Evolutionary conservation across 1,139 yeast genomes (phyloP).

Genomic region (Yamadazyma diospyri): DNA sequence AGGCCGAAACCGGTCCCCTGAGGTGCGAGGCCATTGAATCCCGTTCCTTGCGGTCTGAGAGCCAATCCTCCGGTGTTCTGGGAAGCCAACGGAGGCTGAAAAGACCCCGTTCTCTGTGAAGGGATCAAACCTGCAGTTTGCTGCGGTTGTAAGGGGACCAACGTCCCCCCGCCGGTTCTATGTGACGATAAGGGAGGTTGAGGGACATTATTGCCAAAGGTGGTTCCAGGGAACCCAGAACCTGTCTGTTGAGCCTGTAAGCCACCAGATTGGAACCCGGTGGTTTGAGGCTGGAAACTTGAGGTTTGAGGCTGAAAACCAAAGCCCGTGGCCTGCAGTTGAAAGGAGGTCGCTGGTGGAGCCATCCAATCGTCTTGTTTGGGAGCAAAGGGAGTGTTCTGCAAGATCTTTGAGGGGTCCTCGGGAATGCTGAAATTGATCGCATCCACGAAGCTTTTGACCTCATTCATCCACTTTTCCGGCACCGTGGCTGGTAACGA

Average conservation of each 20-base stretch:
- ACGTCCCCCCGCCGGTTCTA: slow-evolving; percentile 42
- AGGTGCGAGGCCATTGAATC: slow-evolving; percentile 19
- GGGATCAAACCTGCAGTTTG: slow-evolving; percentile 48
- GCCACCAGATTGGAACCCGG: slow-evolving; percentile 5
- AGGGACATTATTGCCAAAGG: slow-evolving; percentile 6
- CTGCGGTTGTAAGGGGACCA: slow-evolving; percentile 47
- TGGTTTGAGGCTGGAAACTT: too few species aligned
- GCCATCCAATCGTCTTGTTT: slow-evolving; percentile 29
- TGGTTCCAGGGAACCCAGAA: slow-evolving; percentile 3
- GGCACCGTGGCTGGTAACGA: slow-evolving; percentile 73
- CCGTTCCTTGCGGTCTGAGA: slow-evolving; percentile 18
- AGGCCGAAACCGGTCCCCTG: slow-evolving; percentile 20
- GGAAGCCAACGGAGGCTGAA: slow-evolving; percentile 24
- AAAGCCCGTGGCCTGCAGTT: slow-evolving; percentile 29
- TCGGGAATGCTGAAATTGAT: slow-evolving; percentile 79
- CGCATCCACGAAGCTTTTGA: slow-evolving; percentile 80
- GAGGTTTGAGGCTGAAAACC: neutral
- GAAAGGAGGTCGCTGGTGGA: slow-evolving; percentile 27
- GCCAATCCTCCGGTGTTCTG: slow-evolving; percentile 14
- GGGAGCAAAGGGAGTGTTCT: slow-evolving; percentile 46
- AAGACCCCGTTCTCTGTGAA: slow-evolving; percentile 36
- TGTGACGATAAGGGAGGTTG: slow-evolving; percentile 27
- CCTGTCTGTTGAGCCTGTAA: slow-evolving; percentile 8
- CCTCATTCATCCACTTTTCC: slow-evolving; percentile 74
- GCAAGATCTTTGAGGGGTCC: slow-evolving; percentile 40